Evolutionary conservation across 2,329 filamentous ascomycete genomes (phyloP), one percentile per base, ranked within the genome.

Genomic region (Myriosclerotinia scirpicola): DNA sequence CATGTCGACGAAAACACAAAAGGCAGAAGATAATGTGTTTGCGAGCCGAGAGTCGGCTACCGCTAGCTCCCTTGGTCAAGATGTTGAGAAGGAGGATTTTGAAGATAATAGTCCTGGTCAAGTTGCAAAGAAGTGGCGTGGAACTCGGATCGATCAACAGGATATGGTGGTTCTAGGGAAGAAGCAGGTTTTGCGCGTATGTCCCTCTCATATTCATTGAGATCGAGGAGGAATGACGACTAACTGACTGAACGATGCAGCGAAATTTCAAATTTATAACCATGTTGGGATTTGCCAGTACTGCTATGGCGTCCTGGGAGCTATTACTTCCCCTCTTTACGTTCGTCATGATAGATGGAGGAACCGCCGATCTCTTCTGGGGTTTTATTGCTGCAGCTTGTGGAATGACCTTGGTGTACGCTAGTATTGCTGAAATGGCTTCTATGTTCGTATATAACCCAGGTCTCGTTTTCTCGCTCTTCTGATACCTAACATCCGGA

Each of bases 291-390:
- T 81, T 81, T 67, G 76, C 78, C 0, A 77, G 77, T 58, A 78
- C 79, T n/a, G 72, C 80, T 40, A 79, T 79, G 72, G 75, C 76
- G 15, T 80, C 78, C 3, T 81, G 80, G 79, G 79, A 81, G 69
- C 75, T 78, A 54, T 71, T 77, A 5, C 72, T 80, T 42, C 73
- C 77, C 36, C 67, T 66, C 8, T 67, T 66, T 9, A 30, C 55
- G 7, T 69, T 67, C 54, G 62, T 54, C 38, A 44, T 70, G 52
- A 46, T 67, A 5, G 69, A 73, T 68, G 65, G 65, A 55, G 65
- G 65, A 52, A 50, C 59, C 8, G 58, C 67, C 26, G 79, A 79
- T 44, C 71, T 80, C 54, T 78, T 81, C 53, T 81, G 77, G 74
- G 73, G 77, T 17, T 79, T 73, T 30, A 67, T 67, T 42, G 50